Conservation (phyloP, 2,329 filamentous ascomycete species). For the Aspergillus ochraceoroseus region DNA sequence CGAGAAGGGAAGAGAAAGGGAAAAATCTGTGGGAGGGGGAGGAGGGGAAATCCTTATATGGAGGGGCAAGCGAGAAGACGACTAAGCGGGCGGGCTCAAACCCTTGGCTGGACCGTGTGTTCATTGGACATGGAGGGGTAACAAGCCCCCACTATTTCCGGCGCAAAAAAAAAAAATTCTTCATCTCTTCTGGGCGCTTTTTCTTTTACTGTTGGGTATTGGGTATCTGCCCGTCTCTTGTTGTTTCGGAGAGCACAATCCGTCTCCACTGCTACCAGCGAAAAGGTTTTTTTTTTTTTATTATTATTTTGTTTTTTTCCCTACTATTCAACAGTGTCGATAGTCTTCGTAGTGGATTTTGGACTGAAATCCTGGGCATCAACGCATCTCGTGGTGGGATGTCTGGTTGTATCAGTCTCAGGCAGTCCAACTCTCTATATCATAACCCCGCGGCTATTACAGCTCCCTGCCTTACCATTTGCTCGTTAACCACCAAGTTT, state of each 20-base stretch:
- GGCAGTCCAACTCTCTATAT: slow-evolving; percentile 23
- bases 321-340: background rate
- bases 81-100: slow-evolving; percentile 37
- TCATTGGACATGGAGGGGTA: slow-evolving; percentile 32
- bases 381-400: slow-evolving; percentile 29
- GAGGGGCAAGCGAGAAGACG: slow-evolving; percentile 44
- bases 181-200: slow-evolving; percentile 19
- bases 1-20: slow-evolving; percentile 35
- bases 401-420: slow-evolving; percentile 16
- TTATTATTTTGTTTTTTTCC: slow-evolving; percentile 17
- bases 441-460: slow-evolving; percentile 23
- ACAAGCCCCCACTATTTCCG: slow-evolving; percentile 24
- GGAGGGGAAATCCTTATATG: slow-evolving; percentile 47
- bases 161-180: slow-evolving; percentile 34
- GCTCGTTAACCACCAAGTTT: slow-evolving; percentile 13
- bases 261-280: slow-evolving; percentile 21
- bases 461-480: slow-evolving; percentile 16
- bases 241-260: slow-evolving; percentile 17
- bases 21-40: slow-evolving; percentile 40
- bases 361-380: slow-evolving; percentile 35
- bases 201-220: too few relatives aligned
- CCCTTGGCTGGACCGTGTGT: slow-evolving; percentile 24
- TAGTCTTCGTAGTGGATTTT: slow-evolving; percentile 17
- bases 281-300: slow-evolving; percentile 25
- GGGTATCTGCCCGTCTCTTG: too few relatives aligned